Evolutionary conservation across 768 basidiomycete genomes (phyloP).

Genomic region (Paxillus rubicundulus): DNA sequence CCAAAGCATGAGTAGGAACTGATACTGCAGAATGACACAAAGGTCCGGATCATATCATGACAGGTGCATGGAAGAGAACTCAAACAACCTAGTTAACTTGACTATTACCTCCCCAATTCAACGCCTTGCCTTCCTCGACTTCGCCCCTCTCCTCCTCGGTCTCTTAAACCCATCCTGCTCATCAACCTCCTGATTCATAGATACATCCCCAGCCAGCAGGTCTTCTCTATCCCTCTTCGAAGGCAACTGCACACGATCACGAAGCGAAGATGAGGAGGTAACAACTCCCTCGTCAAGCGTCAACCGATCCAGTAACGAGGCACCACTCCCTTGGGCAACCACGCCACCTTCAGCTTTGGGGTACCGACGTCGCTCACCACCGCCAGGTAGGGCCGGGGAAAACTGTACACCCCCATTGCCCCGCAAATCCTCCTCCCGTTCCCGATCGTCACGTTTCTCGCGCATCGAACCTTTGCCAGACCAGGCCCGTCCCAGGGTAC

Average conservation of each 20-base stretch:
- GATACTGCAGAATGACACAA: background rate
- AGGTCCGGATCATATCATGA: background rate
- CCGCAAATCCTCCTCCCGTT: conserved; percentile 16
- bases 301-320: conserved; percentile 40
- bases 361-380: conserved; percentile 12
- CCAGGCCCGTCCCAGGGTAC: conserved; percentile 11
- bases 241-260: conserved; percentile 39
- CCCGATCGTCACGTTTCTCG: conserved; percentile 17
- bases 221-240: conserved; percentile 34
- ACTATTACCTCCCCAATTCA: conserved; percentile 4
- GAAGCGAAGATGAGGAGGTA: conserved; percentile 25
- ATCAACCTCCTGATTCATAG: conserved; percentile 17
- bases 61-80: background rate
- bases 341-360: conserved; percentile 10
- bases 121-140: conserved; percentile 19
- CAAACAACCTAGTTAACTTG: background rate
- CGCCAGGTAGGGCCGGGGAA: conserved; percentile 13
- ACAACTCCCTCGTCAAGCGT: conserved; percentile 20
- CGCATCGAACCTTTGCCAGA: conserved; percentile 19
- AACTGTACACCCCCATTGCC: conserved; percentile 4
- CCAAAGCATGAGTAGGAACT: too few species aligned
- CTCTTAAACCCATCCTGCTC: conserved; percentile 24
- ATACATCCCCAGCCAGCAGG: conserved; percentile 13
- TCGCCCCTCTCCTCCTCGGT: conserved; percentile 21
- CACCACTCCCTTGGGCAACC: conserved; percentile 19